These are phyloP conservation scores for Metarhizium album DNA, from an alignment of 2,329 filamentous ascomycete genomes.

Conservation along the genomic window DNA sequence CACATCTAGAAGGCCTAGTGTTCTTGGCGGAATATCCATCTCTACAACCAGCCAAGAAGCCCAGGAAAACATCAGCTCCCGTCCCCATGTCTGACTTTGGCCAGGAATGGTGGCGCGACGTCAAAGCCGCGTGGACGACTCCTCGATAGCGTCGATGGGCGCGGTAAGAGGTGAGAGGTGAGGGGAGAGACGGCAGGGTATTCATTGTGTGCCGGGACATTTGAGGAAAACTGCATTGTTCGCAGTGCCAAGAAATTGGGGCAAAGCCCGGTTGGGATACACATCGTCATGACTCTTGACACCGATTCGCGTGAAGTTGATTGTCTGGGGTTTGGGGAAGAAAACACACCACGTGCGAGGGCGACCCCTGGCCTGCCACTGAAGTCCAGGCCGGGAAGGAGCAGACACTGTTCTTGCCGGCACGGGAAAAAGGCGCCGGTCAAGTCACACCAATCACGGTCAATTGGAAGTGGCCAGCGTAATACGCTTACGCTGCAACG, in stretches of 20 bases:
- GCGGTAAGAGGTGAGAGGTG: no score
- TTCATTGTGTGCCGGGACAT: neutral
- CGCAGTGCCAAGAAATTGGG: slow-evolving; percentile 1
- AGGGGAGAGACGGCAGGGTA: neutral
- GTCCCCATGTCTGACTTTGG: neutral
- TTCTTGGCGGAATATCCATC: slow-evolving; percentile 2
- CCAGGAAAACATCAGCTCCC: neutral
- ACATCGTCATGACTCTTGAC: neutral
- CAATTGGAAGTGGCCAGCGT: no score
- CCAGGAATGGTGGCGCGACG: neutral
- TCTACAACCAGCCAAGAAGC: neutral
- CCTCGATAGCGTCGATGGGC: neutral
- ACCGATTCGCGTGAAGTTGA: neutral
- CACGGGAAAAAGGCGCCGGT: no score
- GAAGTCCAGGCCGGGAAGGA: slow-evolving; percentile 3
- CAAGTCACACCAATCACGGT: no score
- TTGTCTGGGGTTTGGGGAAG: neutral
- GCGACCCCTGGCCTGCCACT: neutral
- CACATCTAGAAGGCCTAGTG: no score
- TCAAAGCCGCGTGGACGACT: neutral
- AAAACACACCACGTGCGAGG: neutral
- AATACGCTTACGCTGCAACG: no score
- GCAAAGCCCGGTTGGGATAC: neutral
- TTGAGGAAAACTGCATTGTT: neutral
- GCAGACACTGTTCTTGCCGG: neutral